A percentile compares a stretch with the other conserved stretches of the same genome.
Evolutionary conservation across 2,329 filamentous ascomycete genomes (phyloP).

Genomic region (Exophiala bonariae): DNA sequence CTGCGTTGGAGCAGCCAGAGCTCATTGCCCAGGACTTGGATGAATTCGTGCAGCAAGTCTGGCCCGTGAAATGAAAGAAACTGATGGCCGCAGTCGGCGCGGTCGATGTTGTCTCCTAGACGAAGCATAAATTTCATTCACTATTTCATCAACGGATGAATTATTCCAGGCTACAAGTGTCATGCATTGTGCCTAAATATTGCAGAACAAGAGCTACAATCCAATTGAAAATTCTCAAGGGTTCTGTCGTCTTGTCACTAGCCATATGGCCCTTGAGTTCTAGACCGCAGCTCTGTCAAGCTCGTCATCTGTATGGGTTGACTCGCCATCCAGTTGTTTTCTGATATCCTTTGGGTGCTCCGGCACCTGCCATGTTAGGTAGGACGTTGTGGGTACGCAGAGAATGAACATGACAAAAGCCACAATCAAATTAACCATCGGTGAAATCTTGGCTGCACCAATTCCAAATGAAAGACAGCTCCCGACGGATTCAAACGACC

Average conservation of each 20-base stretch:
- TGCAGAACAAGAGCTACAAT: no score
- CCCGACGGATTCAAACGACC: constrained; percentile 52
- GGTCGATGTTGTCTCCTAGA: no score
- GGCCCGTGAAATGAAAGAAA: constrained; percentile 3
- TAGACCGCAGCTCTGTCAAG: not conserved
- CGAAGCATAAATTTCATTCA: no score
- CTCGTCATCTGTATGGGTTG: not conserved
- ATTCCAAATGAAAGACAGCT: constrained; percentile 50
- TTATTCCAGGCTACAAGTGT: no score
- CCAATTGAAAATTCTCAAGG: no score
- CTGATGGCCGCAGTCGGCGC: no score
- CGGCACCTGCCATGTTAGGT: constrained; percentile 13
- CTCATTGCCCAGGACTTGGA: constrained; percentile 46
- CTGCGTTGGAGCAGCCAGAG: constrained; percentile 43
- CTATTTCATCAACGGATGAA: no score
- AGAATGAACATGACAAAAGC: constrained; percentile 51
- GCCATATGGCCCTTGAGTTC: no score
- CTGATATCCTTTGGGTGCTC: constrained; percentile 8
- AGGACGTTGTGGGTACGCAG: constrained; percentile 10
- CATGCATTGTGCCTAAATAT: no score
- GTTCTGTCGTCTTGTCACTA: no score
- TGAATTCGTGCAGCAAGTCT: constrained; percentile 30
- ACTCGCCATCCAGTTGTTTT: not conserved
- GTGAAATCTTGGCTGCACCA: constrained; percentile 46
- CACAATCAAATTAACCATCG: constrained; percentile 51